Base-by-base conservation (phyloP, 1,139 yeast species). In the Candida frijolesensis region DNA sequence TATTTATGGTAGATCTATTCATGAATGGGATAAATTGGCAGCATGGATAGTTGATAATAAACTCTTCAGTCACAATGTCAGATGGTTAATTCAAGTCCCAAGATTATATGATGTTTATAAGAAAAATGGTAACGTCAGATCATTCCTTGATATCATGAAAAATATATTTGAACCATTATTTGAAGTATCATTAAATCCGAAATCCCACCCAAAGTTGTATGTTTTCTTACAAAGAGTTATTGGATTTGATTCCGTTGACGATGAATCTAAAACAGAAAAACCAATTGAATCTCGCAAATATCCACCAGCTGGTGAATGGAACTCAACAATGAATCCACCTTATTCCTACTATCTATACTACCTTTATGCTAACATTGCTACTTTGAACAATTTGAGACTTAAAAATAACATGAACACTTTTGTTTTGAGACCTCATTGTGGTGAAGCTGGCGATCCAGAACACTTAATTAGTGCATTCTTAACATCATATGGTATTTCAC, bases 391-490 rank as follows among this genome's bases (percentile, higher is more conserved):
- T 56, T 85, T 94, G 81, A 83, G 99, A 69, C 71, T 77, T 41
- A 78, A 74, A 54, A 78, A 91, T 49, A 87, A 89, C 0, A 88
- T 82, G 70, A 92, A 89, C 65, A 92, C 98, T 0, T 86, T 95
- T 69, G 96, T 90, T 16, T 75, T 95, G 60, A 82, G 99, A 62
- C 99, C 99, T 1, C 99, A 95, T 67, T 89, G 97, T 61, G 99
- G 99, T 57, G 99, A 95, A 70, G 99, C 99, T 5, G 99, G 99
- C 49, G 98, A 95, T 62, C 97, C 99, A 1, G 98, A 92, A 62
- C 99, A 95, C 71, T 78, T 95, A 65, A 90, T 92, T 42, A 81
- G 94, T 50, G 95, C 99, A 0, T 95, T 88, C 63, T 72, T 95
- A 62, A 84, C 96, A 0, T 85, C 97, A 0, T 96, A 94, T 63